Evolutionary conservation across 2,329 filamentous ascomycete species (phyloP), one percentile per base, ranked within the genome.

Genomic region (Cercospora sp.): DNA sequence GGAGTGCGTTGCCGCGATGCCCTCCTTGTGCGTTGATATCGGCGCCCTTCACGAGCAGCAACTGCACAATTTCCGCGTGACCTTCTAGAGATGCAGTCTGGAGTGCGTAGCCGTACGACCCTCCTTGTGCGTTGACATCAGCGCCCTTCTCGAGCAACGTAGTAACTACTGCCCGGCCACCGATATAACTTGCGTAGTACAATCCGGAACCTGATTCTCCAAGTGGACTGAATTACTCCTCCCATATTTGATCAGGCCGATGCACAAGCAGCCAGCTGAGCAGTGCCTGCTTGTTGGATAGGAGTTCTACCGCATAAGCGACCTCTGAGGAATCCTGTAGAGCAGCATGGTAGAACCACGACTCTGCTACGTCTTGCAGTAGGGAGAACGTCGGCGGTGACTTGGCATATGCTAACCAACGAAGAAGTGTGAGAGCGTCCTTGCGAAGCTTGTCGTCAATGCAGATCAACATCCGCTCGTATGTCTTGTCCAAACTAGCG

Each of bases 401-500:
- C 30, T 69, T 28, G 24, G 73, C 67, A 62, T 71, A 75, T 55
- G 68, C 67, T 58, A 76, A 67, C 70, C 69, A 73, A 13, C 53
- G 68, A 28, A 75, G 70, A 4, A 74, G 62, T 18, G 51, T 70
- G 2, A 70, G 21, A 8, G 70, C 71, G 26, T 72, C 55, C 26
- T 34, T 21, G 18, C 64, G 69, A n/a, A 68, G 43, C 30, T 37
- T 60, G 8, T 64, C 28, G 4, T 70, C 58, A 26, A 74, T 75
- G 5, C 34, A 61, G 8, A n/a, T 55, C 5, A 76, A 66, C 34
- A 77, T 73, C 16, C 73, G 71, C 61, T 72, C 70, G 59, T 76
- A 77, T 5, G 71, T 77, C 32, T 70, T 71, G 60, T 76, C 73
- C 7, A 77, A 65, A 13, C 68, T 74, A 26, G 37, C 8, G 1